A percentile compares a stretch with the other conserved stretches of the same genome.
These are phyloP conservation scores for Termitomyces sp. DNA, from an alignment of 768 basidiomycete species.

Conservation along the genomic window DNA sequence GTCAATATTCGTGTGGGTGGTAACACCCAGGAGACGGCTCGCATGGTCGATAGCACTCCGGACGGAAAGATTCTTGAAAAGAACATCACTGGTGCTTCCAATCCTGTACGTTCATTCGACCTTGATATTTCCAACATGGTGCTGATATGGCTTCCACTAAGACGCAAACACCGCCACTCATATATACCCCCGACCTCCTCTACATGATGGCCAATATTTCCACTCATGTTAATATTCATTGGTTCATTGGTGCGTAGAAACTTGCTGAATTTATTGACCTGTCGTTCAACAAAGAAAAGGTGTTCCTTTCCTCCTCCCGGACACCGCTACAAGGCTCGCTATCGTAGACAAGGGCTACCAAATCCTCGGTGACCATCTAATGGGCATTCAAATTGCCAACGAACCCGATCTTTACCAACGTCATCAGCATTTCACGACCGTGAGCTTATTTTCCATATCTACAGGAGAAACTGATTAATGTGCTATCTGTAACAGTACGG, in stretches of 20 bases:
- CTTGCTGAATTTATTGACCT: background rate
- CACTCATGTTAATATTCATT: slow-evolving; percentile 51
- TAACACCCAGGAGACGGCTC: slow-evolving; percentile 70
- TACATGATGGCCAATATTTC: slow-evolving; percentile 64
- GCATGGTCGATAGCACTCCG: slow-evolving; percentile 40
- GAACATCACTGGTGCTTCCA: slow-evolving; percentile 9
- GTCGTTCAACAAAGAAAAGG: slow-evolving; percentile 11
- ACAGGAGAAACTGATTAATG: background rate
- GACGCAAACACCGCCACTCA: slow-evolving; percentile 67
- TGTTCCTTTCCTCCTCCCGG: slow-evolving; percentile 55
- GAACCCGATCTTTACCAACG: slow-evolving; percentile 51
- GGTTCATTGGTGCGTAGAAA: slow-evolving; percentile 49
- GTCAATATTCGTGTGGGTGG: slow-evolving; percentile 72
- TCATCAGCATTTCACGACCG: slow-evolving; percentile 32
- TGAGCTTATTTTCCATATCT: background rate
- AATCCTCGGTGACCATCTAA: slow-evolving; percentile 62
- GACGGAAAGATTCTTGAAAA: slow-evolving; percentile 28
- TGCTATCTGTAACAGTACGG: slow-evolving; percentile 25
- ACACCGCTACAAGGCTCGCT: slow-evolving; percentile 44
- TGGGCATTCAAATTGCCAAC: slow-evolving; percentile 71
- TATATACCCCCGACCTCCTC: slow-evolving; percentile 62
- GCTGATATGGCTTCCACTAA: slow-evolving; percentile 7
- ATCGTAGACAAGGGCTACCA: slow-evolving; percentile 56
- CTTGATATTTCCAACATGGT: background rate
- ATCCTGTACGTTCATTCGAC: slow-evolving; percentile 9